A percentile compares a stretch with the other conserved stretches of the same genome.
phyloP scores from a whole-genome alignment of 2,329 filamentous ascomycete species.

The Aspergillus sp. region DNA sequence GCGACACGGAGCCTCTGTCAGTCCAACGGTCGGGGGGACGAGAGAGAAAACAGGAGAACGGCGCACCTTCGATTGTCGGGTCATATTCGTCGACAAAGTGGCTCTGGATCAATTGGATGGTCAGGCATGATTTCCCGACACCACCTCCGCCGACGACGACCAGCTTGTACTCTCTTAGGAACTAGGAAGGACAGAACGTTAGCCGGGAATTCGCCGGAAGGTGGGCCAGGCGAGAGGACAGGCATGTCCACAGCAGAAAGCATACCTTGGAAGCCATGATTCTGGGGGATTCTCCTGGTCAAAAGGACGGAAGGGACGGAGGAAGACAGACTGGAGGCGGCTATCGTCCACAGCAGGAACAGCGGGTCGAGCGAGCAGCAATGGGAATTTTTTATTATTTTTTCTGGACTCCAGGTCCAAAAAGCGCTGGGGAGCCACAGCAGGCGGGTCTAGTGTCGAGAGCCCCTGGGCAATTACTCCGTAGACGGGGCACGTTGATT shows the following conservation, averaged over 20 bases:
- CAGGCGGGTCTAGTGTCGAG: slow-evolving; percentile 15
- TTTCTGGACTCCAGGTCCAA: slow-evolving; percentile 17
- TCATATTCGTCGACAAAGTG: slow-evolving; percentile 99
- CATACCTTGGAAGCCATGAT: slow-evolving; percentile 24
- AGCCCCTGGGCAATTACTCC: neutral
- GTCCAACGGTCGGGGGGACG: slow-evolving; percentile 8
- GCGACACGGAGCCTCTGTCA: slow-evolving; percentile 6
- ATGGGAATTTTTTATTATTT: slow-evolving; percentile 19
- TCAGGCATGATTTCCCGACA: slow-evolving; percentile 98
- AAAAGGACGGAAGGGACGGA: slow-evolving; percentile 4
- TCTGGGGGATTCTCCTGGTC: too few relatives aligned
- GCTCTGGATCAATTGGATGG: slow-evolving; percentile 89
- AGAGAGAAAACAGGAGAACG: slow-evolving; percentile 11
- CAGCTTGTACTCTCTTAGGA: slow-evolving; percentile 85
- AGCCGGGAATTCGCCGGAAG: slow-evolving; percentile 12
- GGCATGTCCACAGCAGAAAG: slow-evolving; percentile 2
- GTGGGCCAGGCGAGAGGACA: slow-evolving; percentile 1
- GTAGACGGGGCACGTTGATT: slow-evolving; percentile 1
- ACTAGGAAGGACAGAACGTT: slow-evolving; percentile 40
- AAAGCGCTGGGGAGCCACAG: slow-evolving; percentile 16
- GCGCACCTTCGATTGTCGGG: slow-evolving; percentile 85
- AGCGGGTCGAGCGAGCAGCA: slow-evolving; percentile 14
- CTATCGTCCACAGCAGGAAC: slow-evolving; percentile 8
- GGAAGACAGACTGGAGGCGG: slow-evolving; percentile 15
- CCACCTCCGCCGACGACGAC: slow-evolving; percentile 97